Evolutionary conservation across 2,329 filamentous ascomycete genomes (phyloP).

Genomic region (Lasiodiplodia gonubiensis): DNA sequence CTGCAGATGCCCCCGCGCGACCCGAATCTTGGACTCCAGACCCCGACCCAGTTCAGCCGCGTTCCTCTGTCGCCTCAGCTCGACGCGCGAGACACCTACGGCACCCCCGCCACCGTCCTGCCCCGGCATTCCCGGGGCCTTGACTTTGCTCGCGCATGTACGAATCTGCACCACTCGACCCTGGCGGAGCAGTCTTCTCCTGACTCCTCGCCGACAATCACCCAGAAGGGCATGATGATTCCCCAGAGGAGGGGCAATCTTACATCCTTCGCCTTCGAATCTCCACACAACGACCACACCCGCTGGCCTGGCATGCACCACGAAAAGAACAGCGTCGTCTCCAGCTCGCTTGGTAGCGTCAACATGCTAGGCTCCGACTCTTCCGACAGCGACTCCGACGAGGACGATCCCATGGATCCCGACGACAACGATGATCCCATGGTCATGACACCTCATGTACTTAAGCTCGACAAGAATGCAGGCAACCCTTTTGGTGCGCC

Average conservation of each 20-base stretch:
- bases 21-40: conserved; percentile 44
- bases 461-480: conserved; percentile 59
- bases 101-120: conserved; percentile 84
- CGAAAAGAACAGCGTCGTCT: conserved; percentile 52
- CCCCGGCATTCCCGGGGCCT: conserved; percentile 87
- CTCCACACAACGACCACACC: conserved; percentile 65
- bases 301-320: conserved; percentile 71
- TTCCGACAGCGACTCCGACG: conserved; percentile 71
- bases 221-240: conserved; percentile 68
- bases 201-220: conserved; percentile 86
- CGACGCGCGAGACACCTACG: conserved; percentile 83
- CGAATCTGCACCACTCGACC: conserved; percentile 93
- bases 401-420: conserved; percentile 55
- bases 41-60: conserved; percentile 59
- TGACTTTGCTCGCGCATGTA: conserved; percentile 92
- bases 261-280: conserved; percentile 58
- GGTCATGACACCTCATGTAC: conserved; percentile 79
- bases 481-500: conserved; percentile 50
- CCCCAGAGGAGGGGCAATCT: conserved; percentile 58
- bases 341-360: conserved; percentile 80
- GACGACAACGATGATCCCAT: conserved; percentile 70
- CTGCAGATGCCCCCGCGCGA: conserved; percentile 70
- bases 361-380: conserved; percentile 81
- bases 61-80: conserved; percentile 82
- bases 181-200: conserved; percentile 86